Evolutionary conservation across 139 green algal genomes (phyloP).

Genomic region (Chlorella sp.): DNA sequence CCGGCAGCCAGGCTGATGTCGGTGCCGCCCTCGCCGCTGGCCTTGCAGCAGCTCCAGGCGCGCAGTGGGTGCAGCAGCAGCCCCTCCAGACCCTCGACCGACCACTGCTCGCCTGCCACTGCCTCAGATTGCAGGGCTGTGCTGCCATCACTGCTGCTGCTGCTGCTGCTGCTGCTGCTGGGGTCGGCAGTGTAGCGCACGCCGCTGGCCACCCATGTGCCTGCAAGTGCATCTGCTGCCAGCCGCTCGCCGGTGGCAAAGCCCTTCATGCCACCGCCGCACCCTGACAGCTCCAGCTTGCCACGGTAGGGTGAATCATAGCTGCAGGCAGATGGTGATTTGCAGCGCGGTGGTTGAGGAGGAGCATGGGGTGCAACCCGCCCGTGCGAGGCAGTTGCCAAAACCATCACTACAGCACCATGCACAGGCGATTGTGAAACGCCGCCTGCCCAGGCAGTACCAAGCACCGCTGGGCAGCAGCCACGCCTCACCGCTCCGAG

Average conservation of each 20-base stretch:
- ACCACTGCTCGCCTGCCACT: not conserved
- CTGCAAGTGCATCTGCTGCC: conserved; percentile 31
- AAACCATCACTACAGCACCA: too few species aligned
- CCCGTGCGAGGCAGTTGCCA: too few species aligned
- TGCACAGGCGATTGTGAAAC: not conserved
- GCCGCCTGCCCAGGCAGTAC: not conserved
- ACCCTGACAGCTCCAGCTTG: conserved; percentile 59
- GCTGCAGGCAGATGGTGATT: not conserved
- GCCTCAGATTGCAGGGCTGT: not conserved
- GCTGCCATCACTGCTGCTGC: not conserved
- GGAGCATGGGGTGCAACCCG: too few species aligned
- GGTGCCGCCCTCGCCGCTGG: not conserved
- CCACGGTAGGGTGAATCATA: conserved; percentile 63
- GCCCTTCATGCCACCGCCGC: conserved; percentile 56
- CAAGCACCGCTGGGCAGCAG: not conserved
- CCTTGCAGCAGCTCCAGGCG: conserved; percentile 8
- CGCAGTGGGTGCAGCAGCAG: conserved; percentile 22
- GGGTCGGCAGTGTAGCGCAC: conserved; percentile 4
- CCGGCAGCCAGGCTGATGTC: conserved; percentile 16
- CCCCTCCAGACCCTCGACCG: not conserved
- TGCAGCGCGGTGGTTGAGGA: too few species aligned
- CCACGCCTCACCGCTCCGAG: conserved; percentile 45
- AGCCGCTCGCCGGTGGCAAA: conserved; percentile 43
- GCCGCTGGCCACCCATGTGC: conserved; percentile 40
- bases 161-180: not conserved